phyloP scores from a whole-genome alignment of 2,329 filamentous ascomycete species.

The Trichoderma harzianum region DNA sequence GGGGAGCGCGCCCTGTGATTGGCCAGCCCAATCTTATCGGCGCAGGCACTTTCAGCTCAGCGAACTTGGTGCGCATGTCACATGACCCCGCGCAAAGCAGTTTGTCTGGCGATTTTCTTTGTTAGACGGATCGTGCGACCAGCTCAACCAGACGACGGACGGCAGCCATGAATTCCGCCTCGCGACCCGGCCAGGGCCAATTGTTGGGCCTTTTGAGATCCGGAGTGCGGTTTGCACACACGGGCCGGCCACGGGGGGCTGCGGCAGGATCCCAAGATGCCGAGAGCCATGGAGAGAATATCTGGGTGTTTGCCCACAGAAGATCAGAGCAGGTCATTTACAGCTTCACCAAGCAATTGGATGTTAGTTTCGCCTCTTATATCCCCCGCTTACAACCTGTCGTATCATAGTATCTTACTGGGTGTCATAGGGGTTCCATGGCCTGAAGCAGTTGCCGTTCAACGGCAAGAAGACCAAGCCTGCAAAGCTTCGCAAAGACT shows the following conservation, averaged over 20 bases:
- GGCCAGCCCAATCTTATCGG: conserved; percentile 26
- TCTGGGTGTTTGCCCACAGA: conserved; percentile 55
- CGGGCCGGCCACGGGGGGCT: conserved; percentile 23
- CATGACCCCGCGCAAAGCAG: conserved; percentile 25
- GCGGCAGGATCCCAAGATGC: conserved; percentile 28
- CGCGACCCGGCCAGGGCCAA: conserved; percentile 37
- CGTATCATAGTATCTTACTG: neutral
- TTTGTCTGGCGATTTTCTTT: conserved; percentile 21
- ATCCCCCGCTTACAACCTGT: no score
- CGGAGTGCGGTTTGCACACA: conserved; percentile 40
- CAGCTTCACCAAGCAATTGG: conserved; percentile 44
- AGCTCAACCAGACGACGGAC: conserved; percentile 25
- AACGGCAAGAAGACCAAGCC: conserved; percentile 66
- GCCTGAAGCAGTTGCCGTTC: conserved; percentile 58
- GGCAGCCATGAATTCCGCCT: conserved; percentile 38
- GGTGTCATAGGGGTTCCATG: conserved; percentile 37
- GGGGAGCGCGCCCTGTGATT: conserved; percentile 26
- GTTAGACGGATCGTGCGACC: neutral
- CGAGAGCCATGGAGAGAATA: conserved; percentile 52
- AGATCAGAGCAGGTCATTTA: conserved; percentile 51
- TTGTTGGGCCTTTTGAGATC: conserved; percentile 42
- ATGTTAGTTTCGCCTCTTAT: conserved; percentile 37
- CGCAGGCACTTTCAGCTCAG: neutral
- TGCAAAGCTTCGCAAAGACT: conserved; percentile 61
- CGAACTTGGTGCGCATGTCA: conserved; percentile 18